phyloP scores from a whole-genome alignment of 192 early-diverging fungal genomes.

The Haplosporangium gracile region DNA sequence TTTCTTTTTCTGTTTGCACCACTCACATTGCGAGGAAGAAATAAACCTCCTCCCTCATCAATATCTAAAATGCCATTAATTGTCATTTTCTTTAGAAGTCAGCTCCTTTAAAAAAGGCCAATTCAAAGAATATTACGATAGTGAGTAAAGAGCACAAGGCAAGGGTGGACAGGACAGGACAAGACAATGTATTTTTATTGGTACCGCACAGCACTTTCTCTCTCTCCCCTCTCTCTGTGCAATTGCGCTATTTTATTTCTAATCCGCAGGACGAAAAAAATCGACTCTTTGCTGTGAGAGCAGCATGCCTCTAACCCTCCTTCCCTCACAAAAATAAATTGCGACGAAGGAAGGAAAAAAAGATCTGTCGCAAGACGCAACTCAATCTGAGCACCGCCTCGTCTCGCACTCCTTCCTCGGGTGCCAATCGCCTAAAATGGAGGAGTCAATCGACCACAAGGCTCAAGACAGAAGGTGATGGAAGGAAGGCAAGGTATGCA shows the following conservation, averaged over 20 bases:
- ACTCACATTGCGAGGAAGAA: background rate
- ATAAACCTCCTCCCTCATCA: background rate
- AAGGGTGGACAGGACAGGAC: background rate
- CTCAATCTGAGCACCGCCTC: slow-evolving; percentile 4
- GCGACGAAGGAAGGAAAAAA: background rate
- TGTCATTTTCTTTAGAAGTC: background rate
- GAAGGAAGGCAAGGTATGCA: background rate
- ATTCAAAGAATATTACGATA: background rate
- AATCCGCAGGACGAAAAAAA: background rate
- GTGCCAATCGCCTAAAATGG: background rate
- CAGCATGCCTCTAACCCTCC: background rate
- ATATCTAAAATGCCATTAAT: background rate
- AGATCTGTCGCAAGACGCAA: slow-evolving; percentile 2
- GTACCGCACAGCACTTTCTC: background rate
- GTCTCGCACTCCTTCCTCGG: background rate
- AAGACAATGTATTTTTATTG: background rate
- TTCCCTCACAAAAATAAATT: slow-evolving; percentile 8
- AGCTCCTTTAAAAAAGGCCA: background rate
- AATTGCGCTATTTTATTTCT: background rate
- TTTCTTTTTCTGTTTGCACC: background rate
- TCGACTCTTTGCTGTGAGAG: background rate
- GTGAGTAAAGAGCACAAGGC: background rate
- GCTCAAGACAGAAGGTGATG: background rate
- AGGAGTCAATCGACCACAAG: background rate
- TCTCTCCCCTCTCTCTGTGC: background rate